Evolutionary conservation across 768 basidiomycete species (phyloP).

Genomic region (Pisolithus microcarpus): DNA sequence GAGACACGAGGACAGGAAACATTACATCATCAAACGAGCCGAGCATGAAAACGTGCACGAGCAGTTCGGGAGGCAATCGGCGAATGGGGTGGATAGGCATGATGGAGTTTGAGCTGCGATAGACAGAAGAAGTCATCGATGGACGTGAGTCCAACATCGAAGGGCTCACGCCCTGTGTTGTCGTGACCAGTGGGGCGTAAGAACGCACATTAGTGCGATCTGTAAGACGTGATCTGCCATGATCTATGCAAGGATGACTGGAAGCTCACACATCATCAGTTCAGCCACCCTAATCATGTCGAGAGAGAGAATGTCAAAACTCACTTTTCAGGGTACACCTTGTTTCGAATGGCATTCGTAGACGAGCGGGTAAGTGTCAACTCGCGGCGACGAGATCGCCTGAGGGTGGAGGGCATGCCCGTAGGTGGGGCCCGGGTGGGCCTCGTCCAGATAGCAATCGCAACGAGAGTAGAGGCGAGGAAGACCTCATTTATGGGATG

Average conservation of each 20-base stretch:
- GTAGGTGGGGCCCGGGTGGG: slow-evolving; percentile 10
- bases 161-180: slow-evolving; percentile 10
- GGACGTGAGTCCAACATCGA: slow-evolving; percentile 18
- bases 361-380: slow-evolving; percentile 45
- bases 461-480: background rate
- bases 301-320: too few species aligned
- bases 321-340: slow-evolving; percentile 28
- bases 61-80: slow-evolving; percentile 54
- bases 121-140: slow-evolving; percentile 22
- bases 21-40: slow-evolving; percentile 50
- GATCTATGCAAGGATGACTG: slow-evolving; percentile 12
- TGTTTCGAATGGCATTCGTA: slow-evolving; percentile 39
- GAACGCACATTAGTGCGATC: slow-evolving; percentile 16
- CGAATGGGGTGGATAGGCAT: slow-evolving; percentile 45
- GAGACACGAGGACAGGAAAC: slow-evolving; percentile 58
- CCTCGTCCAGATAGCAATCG: slow-evolving; percentile 10
- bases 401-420: slow-evolving; percentile 37
- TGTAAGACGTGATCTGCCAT: slow-evolving; percentile 14
- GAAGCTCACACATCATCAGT: background rate
- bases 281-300: too few species aligned
- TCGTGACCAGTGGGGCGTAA: slow-evolving; percentile 12
- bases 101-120: slow-evolving; percentile 15
- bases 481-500: slow-evolving; percentile 24
- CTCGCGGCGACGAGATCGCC: slow-evolving; percentile 42
- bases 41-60: slow-evolving; percentile 56